Evolutionary conservation across 352 stramenopile species (phyloP), one percentile per base, ranked within the genome.

Genomic region (Pythium volutum): DNA sequence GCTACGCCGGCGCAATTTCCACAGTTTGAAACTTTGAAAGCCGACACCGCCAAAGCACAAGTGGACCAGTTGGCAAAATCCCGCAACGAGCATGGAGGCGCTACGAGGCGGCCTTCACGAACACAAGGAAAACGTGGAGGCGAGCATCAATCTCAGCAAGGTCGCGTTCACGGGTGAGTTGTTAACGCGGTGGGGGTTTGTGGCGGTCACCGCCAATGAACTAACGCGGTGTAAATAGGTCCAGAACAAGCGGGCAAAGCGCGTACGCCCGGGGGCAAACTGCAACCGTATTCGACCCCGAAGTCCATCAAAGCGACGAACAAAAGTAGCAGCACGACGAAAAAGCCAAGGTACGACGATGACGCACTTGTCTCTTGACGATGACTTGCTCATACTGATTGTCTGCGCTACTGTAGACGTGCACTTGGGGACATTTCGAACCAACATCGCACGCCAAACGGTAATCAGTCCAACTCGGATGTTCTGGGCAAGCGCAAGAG

Each of bases 341-440:
- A 69, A 12, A 80, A 87, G 57, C 81, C 75, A 25, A 71, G 81
- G 79, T 89, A 62, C 18, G 64, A 26, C 15, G 39, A 34, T 1
- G 27, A 48, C 38, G 11, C 27, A 15, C 46, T 34, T 38, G 20
- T 38, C 43, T 15, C 20, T 31, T 50, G 43, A 50, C 16, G 18
- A n/a, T 5, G 20, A n/a, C 4, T 31, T 31, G 43, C 22, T 50
- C 43, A 50, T 15, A 50, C 27, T 7, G 25, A 31, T 16, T 41
- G 2, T 36, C 14, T 36, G 31, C 31, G 3, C 22, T 15, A 15
- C 27, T 46, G 45, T 15, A 91, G 83, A 71, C 83, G 83, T 48
- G 81, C 67, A 27, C 70, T 93, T 4, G 71, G 77, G 9, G 83
- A 93, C 56, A 93, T 93, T 41, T 93, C 83, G 23, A 93, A 93